A percentile compares a stretch with the other conserved stretches of the same genome.
Conservation (phyloP, 345 rosid genomes). For the Camelina neglecta region DNA sequence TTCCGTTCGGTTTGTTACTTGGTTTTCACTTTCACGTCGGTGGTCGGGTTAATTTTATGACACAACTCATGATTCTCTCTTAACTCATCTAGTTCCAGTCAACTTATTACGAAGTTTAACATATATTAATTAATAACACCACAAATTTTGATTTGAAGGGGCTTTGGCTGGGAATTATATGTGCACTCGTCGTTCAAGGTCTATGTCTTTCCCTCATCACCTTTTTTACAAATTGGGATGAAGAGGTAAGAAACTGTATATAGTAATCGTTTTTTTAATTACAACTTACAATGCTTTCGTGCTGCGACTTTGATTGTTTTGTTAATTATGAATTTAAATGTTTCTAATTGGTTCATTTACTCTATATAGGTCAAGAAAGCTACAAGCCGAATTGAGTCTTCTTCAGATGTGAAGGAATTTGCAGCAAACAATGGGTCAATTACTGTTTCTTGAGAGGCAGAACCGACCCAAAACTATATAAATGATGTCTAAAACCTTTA, state of each 20-base stretch:
- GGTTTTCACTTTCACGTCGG: slow-evolving; percentile 49
- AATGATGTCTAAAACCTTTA: background rate
- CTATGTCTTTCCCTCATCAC: slow-evolving; percentile 41
- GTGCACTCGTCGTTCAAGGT: slow-evolving; percentile 54
- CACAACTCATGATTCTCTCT: background rate
- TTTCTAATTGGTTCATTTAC: background rate
- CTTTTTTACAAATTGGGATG: slow-evolving; percentile 44
- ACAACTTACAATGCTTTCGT: background rate
- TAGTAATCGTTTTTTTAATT: background rate
- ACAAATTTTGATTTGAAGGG: slow-evolving; percentile 41
- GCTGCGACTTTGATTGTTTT: background rate
- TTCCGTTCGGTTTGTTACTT: slow-evolving; percentile 50
- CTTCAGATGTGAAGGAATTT: slow-evolving; percentile 14
- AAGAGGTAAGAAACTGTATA: slow-evolving; percentile 44
- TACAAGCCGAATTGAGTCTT: slow-evolving; percentile 38
- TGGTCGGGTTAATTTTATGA: slow-evolving; percentile 44
- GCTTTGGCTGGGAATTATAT: slow-evolving; percentile 59
- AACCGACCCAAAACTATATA: background rate
- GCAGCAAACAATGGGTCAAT: slow-evolving; percentile 7
- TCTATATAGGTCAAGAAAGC: slow-evolving; percentile 50
- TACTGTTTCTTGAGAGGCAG: slow-evolving; percentile 14
- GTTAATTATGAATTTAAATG: background rate
- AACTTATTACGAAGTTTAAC: background rate
- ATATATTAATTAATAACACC: background rate
- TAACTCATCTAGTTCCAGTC: background rate